Percentiles rank a stretch among this genome's conserved stretches.
Evolutionary conservation across 2,329 filamentous ascomycete genomes (phyloP).

Genomic region (Byssothecium circinans): DNA sequence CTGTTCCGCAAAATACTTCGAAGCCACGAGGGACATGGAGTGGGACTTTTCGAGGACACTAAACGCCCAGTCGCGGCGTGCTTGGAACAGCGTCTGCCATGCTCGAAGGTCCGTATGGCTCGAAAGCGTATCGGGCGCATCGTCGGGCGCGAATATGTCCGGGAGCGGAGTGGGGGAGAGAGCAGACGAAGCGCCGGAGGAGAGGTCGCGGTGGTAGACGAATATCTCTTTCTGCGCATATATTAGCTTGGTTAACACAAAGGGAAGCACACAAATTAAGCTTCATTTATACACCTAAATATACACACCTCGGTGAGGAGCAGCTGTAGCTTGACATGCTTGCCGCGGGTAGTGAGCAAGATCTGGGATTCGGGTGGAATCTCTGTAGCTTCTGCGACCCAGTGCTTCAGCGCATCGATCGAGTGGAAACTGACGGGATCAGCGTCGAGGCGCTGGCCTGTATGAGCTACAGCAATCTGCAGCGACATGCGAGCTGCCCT

Average conservation of each 20-base stretch:
- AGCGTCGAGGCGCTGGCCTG: constrained; percentile 80
- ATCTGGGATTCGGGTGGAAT: constrained; percentile 82
- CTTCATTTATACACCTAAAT: background rate
- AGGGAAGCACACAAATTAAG: no score
- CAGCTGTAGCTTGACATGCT: constrained; percentile 78
- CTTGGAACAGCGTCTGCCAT: constrained; percentile 86
- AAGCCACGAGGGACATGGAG: constrained; percentile 62
- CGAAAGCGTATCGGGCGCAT: constrained; percentile 76
- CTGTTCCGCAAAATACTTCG: constrained; percentile 71
- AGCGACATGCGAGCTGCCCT: constrained; percentile 70
- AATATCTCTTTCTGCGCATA: constrained; percentile 75
- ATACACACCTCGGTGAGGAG: constrained; percentile 73
- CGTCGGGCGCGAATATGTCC: constrained; percentile 60
- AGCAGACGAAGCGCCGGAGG: constrained; percentile 47
- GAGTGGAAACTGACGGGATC: constrained; percentile 75
- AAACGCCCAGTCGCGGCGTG: constrained; percentile 77
- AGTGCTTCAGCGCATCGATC: constrained; percentile 81
- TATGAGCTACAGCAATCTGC: constrained; percentile 89
- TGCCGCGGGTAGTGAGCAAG: constrained; percentile 80
- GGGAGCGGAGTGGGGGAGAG: constrained; percentile 58
- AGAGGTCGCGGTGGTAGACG: constrained; percentile 76
- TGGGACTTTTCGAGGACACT: constrained; percentile 69
- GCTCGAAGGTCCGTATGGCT: constrained; percentile 78
- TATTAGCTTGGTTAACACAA: no score
- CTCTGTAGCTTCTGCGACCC: constrained; percentile 73